Base-by-base conservation (phyloP, 192 early-diverging fungal species). In the Entomortierella lignicola region DNA sequence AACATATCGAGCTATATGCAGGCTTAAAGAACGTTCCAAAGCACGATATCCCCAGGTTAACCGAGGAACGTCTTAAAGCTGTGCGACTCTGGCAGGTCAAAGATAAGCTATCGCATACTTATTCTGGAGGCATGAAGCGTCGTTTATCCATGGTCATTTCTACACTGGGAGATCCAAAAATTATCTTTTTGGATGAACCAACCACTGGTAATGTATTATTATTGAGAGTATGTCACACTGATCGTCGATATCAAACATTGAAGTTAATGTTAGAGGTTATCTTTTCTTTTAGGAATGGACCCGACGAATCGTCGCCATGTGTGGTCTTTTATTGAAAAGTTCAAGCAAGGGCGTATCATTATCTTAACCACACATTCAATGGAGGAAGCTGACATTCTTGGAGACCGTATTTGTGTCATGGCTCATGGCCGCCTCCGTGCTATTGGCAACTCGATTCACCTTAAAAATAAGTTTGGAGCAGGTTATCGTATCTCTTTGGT, bases 261-360 rank as follows among this genome's bases (percentile, higher is more conserved):
- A 37, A 10, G 10, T 53, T 51, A 0, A 23, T 37, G 30, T 37
- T 55, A n/a, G n/a, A n/a, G n/a, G n/a, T 27, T 42, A 20, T 60
- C 23, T 44, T 2, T 44, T 44, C 26, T 60, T 5, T 55, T 41
- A 51, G 92, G 92, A 59, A 93, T 94, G 92, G 93, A 94, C 55
- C 93, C 93, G 0, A 88, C 93, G 47, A 93, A 94, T 74, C 86
- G 92, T 50, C 82, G 93, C 21, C 86, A 92, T 66, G 92, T 94
- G 0, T 94, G 93, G 93, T 72, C 67, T 25, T 94, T 94, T 81
- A 84, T 94, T 63, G 91, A 92, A 69, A 87, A 91, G 65, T 94
- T 93, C 77, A 94, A 94, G 79, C 71, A 84, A 48, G 87, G 89
- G 31, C 83, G 92, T 50, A 88, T 92, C 21, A 90, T 93, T 63